Conservation (phyloP, 495 filamentous ascomycete genomes). For the Xylaria sp. region DNA sequence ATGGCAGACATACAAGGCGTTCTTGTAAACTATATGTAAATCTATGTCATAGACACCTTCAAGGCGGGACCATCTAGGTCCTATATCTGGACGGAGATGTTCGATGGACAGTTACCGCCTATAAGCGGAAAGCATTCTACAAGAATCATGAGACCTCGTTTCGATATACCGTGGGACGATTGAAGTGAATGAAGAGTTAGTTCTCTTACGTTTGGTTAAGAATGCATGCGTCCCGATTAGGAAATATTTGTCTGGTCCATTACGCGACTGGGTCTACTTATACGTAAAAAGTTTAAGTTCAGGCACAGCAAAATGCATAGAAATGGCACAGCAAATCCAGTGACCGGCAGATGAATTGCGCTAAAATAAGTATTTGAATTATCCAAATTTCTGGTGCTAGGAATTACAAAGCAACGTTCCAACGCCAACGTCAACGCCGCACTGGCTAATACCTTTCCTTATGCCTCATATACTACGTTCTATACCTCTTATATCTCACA, state of each 20-base stretch:
- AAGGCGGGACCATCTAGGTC: neutral
- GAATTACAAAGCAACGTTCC: neutral
- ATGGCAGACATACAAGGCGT: neutral
- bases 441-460: no score
- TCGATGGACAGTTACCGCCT: neutral
- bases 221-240: neutral
- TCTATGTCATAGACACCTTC: neutral
- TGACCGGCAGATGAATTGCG: no score
- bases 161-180: neutral
- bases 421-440: no score
- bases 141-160: neutral
- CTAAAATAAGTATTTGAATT: neutral
- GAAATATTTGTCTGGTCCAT: neutral
- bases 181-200: neutral
- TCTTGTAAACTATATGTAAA: constrained; percentile 9
- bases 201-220: neutral
- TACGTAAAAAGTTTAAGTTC: no score
- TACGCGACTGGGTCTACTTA: neutral
- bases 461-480: no score
- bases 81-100: neutral
- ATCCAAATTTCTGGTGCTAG: neutral
- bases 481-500: neutral
- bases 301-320: neutral
- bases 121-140: neutral
- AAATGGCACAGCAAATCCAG: neutral